Percentiles rank a stretch among this genome's conserved stretches.
These are phyloP conservation scores for Phytophthora aleatoria DNA, from an alignment of 352 stramenopile species.

Conservation along the genomic window DNA sequence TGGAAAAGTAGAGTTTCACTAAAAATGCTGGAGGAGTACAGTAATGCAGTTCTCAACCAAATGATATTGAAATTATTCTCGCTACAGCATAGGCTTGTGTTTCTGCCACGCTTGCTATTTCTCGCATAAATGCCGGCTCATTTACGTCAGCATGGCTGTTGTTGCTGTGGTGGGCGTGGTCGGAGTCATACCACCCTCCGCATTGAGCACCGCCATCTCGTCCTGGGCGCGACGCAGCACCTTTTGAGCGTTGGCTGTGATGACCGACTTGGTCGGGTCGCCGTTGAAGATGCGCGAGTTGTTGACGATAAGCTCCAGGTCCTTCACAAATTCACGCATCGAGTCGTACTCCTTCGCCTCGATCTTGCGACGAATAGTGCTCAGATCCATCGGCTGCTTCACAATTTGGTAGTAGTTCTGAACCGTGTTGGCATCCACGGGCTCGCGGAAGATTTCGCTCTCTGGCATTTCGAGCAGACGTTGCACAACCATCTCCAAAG, in stretches of 20 bases:
- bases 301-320: conserved; percentile 86
- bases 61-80: conserved; percentile 9
- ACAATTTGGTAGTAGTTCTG: conserved; percentile 85
- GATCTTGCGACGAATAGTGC: conserved; percentile 71
- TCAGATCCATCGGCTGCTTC: conserved; percentile 87
- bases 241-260: conserved; percentile 81
- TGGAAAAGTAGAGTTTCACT: too few relatives aligned
- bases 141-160: conserved; percentile 19
- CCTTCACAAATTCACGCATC: conserved; percentile 87
- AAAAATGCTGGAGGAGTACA: too few relatives aligned
- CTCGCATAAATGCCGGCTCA: background rate
- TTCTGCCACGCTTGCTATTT: conserved; percentile 5
- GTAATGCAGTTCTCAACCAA: background rate
- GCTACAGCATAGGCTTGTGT: background rate
- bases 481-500: conserved; percentile 64
- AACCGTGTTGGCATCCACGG: conserved; percentile 67
- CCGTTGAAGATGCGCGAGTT: conserved; percentile 88
- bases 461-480: conserved; percentile 78
- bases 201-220: conserved; percentile 67
- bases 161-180: conserved; percentile 33
- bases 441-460: conserved; percentile 72
- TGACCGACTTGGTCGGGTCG: conserved; percentile 64
- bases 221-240: conserved; percentile 79
- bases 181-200: conserved; percentile 49
- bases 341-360: conserved; percentile 72